Conservation (phyloP, 1,139 yeast species). For the Saccharomyces hybrid region DNA sequence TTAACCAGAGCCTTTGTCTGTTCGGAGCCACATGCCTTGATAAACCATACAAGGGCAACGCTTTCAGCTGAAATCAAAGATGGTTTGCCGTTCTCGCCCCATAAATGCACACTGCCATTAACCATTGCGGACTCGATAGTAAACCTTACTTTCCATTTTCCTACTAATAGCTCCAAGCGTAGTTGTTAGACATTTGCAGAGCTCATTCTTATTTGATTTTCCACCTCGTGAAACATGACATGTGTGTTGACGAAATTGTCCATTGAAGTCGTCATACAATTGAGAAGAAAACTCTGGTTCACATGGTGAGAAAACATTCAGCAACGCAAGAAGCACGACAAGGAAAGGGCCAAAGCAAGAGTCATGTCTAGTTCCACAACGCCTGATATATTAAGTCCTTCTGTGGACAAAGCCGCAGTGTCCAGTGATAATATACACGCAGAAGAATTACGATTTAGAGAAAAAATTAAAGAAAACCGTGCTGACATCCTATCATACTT, state of each 20-base stretch:
- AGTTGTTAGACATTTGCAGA: background rate
- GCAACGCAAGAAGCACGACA: no score
- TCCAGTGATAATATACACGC: conserved; percentile 8
- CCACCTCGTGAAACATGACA: background rate
- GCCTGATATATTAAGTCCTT: background rate
- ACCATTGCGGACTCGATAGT: background rate
- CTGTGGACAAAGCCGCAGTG: background rate
- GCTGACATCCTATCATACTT: conserved; percentile 52
- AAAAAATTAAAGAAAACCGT: conserved; percentile 36
- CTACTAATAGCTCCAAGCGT: no score
- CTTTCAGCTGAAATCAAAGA: conserved; percentile 26
- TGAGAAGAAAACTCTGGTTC: background rate
- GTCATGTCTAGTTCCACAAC: conserved; percentile 5
- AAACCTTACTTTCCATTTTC: background rate
- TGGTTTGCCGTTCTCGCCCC: conserved; percentile 25
- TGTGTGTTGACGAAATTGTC: background rate
- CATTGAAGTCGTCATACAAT: background rate
- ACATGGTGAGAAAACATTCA: background rate
- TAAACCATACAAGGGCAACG: conserved; percentile 25
- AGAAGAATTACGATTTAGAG: conserved; percentile 33
- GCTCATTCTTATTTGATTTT: conserved; percentile 10
- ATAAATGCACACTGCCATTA: conserved; percentile 15
- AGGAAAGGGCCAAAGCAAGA: background rate
- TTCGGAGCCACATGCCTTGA: conserved; percentile 7
- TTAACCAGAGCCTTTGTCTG: conserved; percentile 1